Percentiles rank a stretch among this genome's conserved stretches.
Evolutionary conservation across 176 grass and related monocot genomes (phyloP).

Genomic region (Thalia dealbata): DNA sequence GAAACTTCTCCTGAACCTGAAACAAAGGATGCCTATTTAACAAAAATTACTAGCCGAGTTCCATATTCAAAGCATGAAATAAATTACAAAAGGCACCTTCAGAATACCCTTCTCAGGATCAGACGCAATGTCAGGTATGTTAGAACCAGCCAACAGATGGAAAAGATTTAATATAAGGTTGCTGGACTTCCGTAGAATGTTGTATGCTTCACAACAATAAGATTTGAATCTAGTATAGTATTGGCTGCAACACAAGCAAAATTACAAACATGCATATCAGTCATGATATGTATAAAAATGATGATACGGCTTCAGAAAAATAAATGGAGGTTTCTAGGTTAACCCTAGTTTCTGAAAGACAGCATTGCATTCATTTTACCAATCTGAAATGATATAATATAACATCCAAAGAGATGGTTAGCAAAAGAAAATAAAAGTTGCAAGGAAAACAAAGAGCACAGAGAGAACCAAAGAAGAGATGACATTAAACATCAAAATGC

Average conservation of each 20-base stretch:
- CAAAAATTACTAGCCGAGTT: background rate
- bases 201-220: conserved; percentile 97
- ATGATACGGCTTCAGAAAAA: no score
- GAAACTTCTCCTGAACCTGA: conserved; percentile 98
- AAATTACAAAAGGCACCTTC: conserved; percentile 46
- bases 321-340: no score
- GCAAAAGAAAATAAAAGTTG: no score
- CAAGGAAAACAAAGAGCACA: no score
- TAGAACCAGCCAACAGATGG: conserved; percentile 75
- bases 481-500: no score
- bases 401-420: no score
- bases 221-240: conserved; percentile 97
- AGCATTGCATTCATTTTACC: no score
- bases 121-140: conserved; percentile 69
- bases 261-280: no score
- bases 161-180: conserved; percentile 97
- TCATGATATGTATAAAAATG: no score
- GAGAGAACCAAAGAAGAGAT: no score
- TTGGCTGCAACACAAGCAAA: conserved; percentile 42
- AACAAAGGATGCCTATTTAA: background rate
- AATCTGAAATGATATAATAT: no score
- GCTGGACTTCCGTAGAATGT: conserved; percentile 87
- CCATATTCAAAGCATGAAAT: background rate
- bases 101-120: conserved; percentile 82
- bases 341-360: no score